These are phyloP conservation scores for Vinca minor DNA, from an alignment of 257 asterid species.

Conservation along the genomic window DNA sequence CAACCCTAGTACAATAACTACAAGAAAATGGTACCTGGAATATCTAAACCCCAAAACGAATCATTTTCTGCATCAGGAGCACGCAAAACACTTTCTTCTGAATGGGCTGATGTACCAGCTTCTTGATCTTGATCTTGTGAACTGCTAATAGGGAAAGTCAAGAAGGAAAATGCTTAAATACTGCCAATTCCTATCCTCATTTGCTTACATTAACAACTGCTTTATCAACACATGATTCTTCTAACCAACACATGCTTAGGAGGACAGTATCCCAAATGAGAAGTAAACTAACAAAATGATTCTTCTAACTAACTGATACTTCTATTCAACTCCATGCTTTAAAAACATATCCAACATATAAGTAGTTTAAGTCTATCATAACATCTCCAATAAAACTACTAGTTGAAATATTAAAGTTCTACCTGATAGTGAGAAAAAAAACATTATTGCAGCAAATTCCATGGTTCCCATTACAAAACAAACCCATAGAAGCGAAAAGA, in stretches of 20 bases:
- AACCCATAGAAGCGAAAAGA: no score
- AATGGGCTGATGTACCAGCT: slow-evolving; percentile 33
- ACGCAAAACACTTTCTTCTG: slow-evolving; percentile 30
- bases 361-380: not conserved
- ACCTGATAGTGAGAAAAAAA: not conserved
- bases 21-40: slow-evolving; percentile 49
- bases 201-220: no score
- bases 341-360: not conserved
- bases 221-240: not conserved
- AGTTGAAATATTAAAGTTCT: not conserved
- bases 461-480: not conserved
- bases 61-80: slow-evolving; percentile 48
- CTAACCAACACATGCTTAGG: no score
- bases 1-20: slow-evolving; percentile 15
- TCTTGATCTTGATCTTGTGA: slow-evolving; percentile 56
- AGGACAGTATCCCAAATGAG: no score
- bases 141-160: slow-evolving; percentile 24
- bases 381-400: not conserved
- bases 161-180: not conserved
- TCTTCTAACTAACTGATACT: no score
- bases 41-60: slow-evolving; percentile 67
- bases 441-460: not conserved
- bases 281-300: no score
- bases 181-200: not conserved
- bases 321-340: not conserved